phyloP scores from a whole-genome alignment of 257 asterid genomes.

The Gynochthodes officinalis region DNA sequence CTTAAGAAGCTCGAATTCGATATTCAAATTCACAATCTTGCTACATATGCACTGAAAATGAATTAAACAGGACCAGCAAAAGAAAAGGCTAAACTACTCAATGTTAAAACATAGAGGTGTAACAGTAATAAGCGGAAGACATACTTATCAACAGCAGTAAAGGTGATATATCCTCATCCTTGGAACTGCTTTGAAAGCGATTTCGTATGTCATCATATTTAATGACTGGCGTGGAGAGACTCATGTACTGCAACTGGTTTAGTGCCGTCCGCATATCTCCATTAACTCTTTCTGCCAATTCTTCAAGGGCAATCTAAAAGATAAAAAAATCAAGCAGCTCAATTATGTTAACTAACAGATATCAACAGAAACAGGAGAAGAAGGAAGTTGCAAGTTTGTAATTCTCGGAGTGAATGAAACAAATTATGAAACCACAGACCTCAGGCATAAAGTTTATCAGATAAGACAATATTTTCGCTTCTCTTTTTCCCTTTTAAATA shows the following conservation, averaged over 20 bases:
- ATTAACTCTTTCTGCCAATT: slow-evolving; percentile 83
- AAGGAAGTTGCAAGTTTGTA: neutral
- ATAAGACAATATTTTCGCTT: neutral
- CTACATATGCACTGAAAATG: neutral
- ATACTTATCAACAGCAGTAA: slow-evolving; percentile 95
- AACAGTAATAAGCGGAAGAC: slow-evolving; percentile 25
- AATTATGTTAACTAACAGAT: slow-evolving; percentile 10
- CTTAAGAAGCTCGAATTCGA: neutral
- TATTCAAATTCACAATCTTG: neutral
- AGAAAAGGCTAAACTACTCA: neutral
- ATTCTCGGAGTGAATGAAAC: neutral
- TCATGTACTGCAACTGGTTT: slow-evolving; percentile 94
- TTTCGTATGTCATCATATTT: slow-evolving; percentile 82
- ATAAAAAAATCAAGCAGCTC: slow-evolving; percentile 20
- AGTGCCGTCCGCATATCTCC: slow-evolving; percentile 98
- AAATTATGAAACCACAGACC: neutral
- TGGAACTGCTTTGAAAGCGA: slow-evolving; percentile 85
- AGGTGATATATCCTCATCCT: slow-evolving; percentile 98
- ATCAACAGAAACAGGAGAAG: neutral
- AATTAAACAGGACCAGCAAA: neutral
- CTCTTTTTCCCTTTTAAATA: neutral
- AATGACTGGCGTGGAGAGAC: slow-evolving; percentile 82
- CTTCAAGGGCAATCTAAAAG: slow-evolving; percentile 87
- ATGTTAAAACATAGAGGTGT: slow-evolving; percentile 10
- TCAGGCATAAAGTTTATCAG: neutral